A percentile compares a stretch with the other conserved stretches of the same genome.
These are phyloP conservation scores for Fistulina hepatica DNA, from an alignment of 1,284 basidiomycete species.

Conservation along the genomic window DNA sequence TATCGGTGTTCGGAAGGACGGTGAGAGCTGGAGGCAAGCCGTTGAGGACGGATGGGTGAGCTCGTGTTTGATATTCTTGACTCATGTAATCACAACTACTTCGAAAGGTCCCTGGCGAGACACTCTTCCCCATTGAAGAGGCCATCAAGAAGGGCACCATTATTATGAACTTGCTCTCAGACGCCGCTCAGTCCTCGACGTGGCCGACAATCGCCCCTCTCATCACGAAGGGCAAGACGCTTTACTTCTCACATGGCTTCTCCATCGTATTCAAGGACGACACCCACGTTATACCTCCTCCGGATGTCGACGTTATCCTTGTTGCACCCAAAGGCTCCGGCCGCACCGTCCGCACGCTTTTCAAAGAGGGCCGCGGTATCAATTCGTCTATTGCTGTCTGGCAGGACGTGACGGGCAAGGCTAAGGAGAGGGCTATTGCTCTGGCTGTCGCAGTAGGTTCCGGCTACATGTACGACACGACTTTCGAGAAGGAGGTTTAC, in stretches of 20 bases:
- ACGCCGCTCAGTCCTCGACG: slow-evolving; percentile 94
- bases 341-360: slow-evolving; percentile 96
- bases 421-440: slow-evolving; percentile 94
- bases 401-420: slow-evolving; percentile 95
- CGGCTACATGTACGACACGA: slow-evolving; percentile 97
- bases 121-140: slow-evolving; percentile 96
- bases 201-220: slow-evolving; percentile 85
- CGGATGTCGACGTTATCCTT: slow-evolving; percentile 97
- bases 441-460: slow-evolving; percentile 93
- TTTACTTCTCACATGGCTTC: slow-evolving; percentile 99
- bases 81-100: slow-evolving; percentile 5
- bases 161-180: slow-evolving; percentile 99
- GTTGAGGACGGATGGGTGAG: slow-evolving; percentile 92
- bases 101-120: slow-evolving; percentile 82
- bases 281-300: slow-evolving; percentile 86
- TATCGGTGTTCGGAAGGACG: slow-evolving; percentile 95
- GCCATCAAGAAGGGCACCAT: slow-evolving; percentile 94
- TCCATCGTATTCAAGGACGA: slow-evolving; percentile 98
- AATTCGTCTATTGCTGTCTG: slow-evolving; percentile 83
- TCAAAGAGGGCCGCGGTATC: slow-evolving; percentile 99
- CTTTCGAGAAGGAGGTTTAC: slow-evolving; percentile 99
- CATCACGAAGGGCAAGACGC: slow-evolving; percentile 98
- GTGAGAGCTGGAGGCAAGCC: slow-evolving; percentile 95
- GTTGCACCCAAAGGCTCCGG: slow-evolving; percentile 99
- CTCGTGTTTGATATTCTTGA: slow-evolving; percentile 9